Conservation (phyloP, 345 rosid species). For the Syzygium aqueum region DNA sequence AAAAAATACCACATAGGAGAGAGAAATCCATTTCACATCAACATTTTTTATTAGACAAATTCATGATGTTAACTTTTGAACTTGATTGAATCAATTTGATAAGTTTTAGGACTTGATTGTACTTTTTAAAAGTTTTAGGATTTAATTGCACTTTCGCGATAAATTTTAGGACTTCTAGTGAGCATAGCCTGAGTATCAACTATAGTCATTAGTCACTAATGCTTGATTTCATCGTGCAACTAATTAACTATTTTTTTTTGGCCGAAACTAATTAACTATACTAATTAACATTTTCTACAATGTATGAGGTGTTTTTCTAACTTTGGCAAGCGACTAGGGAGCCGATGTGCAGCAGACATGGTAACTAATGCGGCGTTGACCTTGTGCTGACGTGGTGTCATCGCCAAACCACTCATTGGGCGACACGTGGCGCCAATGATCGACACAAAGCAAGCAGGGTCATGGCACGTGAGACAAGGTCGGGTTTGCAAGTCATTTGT, state of each 20-base stretch:
- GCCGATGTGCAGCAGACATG: not conserved
- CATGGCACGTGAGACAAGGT: not conserved
- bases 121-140: too few relatives aligned
- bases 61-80: too few relatives aligned
- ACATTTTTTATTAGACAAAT: too few relatives aligned
- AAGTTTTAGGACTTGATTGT: too few relatives aligned
- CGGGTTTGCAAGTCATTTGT: not conserved
- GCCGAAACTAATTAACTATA: not conserved
- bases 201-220: not conserved
- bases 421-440: not conserved
- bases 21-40: too few relatives aligned
- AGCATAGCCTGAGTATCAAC: too few relatives aligned
- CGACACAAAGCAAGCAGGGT: not conserved
- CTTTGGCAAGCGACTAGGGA: not conserved
- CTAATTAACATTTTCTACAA: not conserved
- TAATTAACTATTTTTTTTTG: not conserved
- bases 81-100: too few relatives aligned
- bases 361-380: not conserved
- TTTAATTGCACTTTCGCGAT: too few relatives aligned
- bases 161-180: too few relatives aligned
- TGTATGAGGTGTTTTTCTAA: not conserved
- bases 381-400: not conserved
- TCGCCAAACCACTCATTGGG: not conserved
- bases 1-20: too few relatives aligned
- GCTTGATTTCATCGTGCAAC: not conserved